These are phyloP conservation scores for Kokia cookei DNA, from an alignment of 441 rosid genomes.

Conservation along the genomic window DNA sequence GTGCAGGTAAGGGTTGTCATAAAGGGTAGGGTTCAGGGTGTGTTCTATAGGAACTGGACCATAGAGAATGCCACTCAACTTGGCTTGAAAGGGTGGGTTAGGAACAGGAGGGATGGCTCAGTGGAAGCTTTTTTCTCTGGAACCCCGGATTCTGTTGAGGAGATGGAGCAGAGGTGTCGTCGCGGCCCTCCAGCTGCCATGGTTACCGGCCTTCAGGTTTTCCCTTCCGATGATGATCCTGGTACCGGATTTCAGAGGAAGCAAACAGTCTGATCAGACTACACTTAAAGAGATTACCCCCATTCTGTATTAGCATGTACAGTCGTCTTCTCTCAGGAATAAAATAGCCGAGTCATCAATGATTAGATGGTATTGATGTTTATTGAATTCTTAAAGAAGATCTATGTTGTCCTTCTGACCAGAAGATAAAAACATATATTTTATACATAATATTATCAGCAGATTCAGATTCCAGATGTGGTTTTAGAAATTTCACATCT, in stretches of 20 bases:
- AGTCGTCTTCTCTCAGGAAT: neutral
- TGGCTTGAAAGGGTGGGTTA: constrained; percentile 82
- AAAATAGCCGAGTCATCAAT: neutral
- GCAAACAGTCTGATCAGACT: constrained; percentile 45
- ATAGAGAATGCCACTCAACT: constrained; percentile 63
- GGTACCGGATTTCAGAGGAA: constrained; percentile 57
- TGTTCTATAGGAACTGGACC: constrained; percentile 86
- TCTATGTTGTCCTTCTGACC: neutral
- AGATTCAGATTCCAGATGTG: no score
- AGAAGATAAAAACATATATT: no score
- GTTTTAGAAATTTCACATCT: no score
- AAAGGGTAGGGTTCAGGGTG: constrained; percentile 90
- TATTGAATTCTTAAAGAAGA: neutral
- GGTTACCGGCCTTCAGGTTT: constrained; percentile 67
- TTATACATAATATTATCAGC: no score
- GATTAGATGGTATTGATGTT: neutral
- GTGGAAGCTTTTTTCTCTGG: constrained; percentile 87
- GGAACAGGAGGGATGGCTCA: constrained; percentile 78
- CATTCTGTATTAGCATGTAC: constrained; percentile 5
- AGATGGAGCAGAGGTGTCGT: constrained; percentile 83
- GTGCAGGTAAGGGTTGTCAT: constrained; percentile 62
- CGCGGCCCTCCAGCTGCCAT: constrained; percentile 77
- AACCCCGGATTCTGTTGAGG: constrained; percentile 47
- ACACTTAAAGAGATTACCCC: neutral
- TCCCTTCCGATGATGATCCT: constrained; percentile 60